Base-by-base conservation (phyloP, 2,329 filamentous ascomycete genomes). In the Penicillium corylophilum region DNA sequence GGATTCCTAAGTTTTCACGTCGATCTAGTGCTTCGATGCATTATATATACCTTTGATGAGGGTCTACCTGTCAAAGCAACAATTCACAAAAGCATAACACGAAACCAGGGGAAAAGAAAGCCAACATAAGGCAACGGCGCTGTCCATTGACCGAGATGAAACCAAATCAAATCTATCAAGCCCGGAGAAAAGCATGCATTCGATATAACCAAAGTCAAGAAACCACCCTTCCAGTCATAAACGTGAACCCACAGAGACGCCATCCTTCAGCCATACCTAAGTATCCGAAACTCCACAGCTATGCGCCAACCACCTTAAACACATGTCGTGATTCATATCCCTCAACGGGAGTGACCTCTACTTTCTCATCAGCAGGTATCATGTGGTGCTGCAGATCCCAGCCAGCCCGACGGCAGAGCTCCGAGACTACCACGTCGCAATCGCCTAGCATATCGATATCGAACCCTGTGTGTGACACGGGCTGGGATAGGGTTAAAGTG, bases 371-470 rank as follows among this genome's bases (percentile, higher is more conserved):
- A 8, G 79, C 71, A n/a, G 86, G 85, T 52, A 94, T 82, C 89
- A 95, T 96, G 59, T 90, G 86, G 66, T 96, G 91, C 40, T 82
- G 69, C 47, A 96, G 72, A 6, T 84, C 77, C 94, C 94, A 97
- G 3, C 87, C 88, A 1, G 89, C 85, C 12, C 89, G 83, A 40
- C 86, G 82, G 67, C 89, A 93, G 46, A 99, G 81, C 75, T 97
- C 93, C 0, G 87, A 82, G 13, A 97, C 88, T 8, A 97, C 86
- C 36, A 91, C 82, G 67, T 99, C 94, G 72, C 93, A 96, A 69
- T 96, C 90, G 31, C 94, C 94, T n/a, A 97, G 79, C 49, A 99
- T 81, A 69, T 96, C 92, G 61, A 99, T 90, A 71, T 99, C 94
- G 64, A 99, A 97, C 69, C 95, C 90, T 69, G 95, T 89, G 71